phyloP scores from a whole-genome alignment of 2,329 filamentous ascomycete genomes.

The Colletotrichum cereale region DNA sequence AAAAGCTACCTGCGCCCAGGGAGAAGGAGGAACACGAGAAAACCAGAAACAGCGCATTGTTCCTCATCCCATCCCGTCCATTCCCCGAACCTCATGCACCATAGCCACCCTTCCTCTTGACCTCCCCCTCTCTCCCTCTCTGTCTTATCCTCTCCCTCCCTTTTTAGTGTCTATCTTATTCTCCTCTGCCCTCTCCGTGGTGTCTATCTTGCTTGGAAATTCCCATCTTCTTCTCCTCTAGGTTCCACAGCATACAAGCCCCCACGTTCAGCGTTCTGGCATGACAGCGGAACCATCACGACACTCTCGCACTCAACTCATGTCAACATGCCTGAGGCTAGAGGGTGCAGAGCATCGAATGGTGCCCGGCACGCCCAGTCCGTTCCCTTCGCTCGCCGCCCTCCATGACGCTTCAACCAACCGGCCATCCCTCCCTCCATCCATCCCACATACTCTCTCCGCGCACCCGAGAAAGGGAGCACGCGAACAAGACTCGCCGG shows the following conservation, averaged over 20 bases:
- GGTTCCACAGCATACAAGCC: neutral
- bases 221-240: neutral
- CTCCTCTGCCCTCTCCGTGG: neutral
- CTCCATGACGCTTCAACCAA: constrained; percentile 4
- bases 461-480: neutral
- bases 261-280: neutral
- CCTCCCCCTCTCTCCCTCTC: neutral
- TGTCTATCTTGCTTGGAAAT: neutral
- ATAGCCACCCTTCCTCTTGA: neutral
- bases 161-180: neutral
- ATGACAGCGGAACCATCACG: neutral
- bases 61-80: constrained; percentile 32
- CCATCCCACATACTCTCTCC: constrained; percentile 4
- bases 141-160: neutral
- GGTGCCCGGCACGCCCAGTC: constrained; percentile 32
- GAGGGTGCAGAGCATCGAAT: constrained; percentile 6
- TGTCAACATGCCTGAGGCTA: neutral
- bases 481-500: constrained; percentile 1
- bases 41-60: constrained; percentile 41
- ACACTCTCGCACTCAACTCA: neutral
- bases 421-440: constrained; percentile 12
- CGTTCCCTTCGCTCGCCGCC: constrained; percentile 12
- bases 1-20: neutral
- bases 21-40: constrained; percentile 8
- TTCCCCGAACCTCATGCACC: constrained; percentile 34